Evolutionary conservation across 768 basidiomycete genomes (phyloP), one percentile per base, ranked within the genome.

Genomic region (Amanita fuliginea): DNA sequence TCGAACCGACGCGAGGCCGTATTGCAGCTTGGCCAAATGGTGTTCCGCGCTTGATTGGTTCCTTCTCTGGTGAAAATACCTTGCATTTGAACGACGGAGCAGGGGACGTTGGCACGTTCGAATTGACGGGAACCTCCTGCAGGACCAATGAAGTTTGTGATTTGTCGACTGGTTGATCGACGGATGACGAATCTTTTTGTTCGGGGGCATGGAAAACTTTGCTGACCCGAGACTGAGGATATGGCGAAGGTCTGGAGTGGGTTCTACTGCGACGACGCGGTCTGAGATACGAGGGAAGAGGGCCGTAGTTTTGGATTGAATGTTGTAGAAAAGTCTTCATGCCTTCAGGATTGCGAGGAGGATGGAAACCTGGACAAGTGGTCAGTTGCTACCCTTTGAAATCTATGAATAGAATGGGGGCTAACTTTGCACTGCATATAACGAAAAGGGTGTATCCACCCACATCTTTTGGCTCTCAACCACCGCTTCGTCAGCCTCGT

Each of bases 271-370:
- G 79, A 6, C 37, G 49, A 45, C 71, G 78, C 22, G 22, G 22
- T 24, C 22, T 24, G 22, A 24, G 22, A 24, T 24, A 5, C 5
- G 22, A 24, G 22, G 22, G 22, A 24, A 24, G 22, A 4, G 84
- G 83, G 0, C 79, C 77, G 46, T 76, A 89, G 46, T 69, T 83
- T 62, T 84, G 72, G 32, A 85, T 67, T 0, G 86, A 88, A 45
- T 86, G 78, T 47, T 85, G 75, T 1, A 89, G 67, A 49, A 90
- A 65, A 0, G 84, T 85, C 55, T 76, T 76, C 81, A 89, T 88
- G 28, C 75, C 80, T 4, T 71, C 67, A 3, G 75, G 77, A 55
- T 85, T 71, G 3, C 64, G 62, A 3, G 86, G 86, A 24, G 85
- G 85, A 41, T 81, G 65, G 62, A 88, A 89, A 2, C 83, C 86